Evolutionary conservation across 108 stramenopile genomes (phyloP).

Genomic region (Bacterosira constricta): DNA sequence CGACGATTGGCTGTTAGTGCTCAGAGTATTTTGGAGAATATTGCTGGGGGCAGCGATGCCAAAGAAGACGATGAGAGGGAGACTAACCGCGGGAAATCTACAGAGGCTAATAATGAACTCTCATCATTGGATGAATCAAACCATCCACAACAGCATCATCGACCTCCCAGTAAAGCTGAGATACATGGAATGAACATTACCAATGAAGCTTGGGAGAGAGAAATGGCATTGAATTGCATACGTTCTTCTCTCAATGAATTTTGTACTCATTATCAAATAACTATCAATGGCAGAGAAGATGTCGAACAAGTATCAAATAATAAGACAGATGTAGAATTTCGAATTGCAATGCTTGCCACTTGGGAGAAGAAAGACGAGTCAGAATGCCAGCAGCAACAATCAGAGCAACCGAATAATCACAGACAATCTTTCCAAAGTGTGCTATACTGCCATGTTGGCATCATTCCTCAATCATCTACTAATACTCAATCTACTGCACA

Average conservation of each 20-base stretch:
- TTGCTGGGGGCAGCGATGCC: background rate
- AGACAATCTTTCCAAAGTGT: constrained; percentile 11
- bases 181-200: constrained; percentile 6
- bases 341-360: constrained; percentile 38
- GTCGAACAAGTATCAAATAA: background rate
- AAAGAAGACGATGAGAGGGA: background rate
- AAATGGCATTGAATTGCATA: constrained; percentile 32
- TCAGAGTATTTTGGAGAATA: constrained; percentile 16
- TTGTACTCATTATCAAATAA: background rate
- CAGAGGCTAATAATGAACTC: no score
- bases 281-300: background rate
- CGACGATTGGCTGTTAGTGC: constrained; percentile 27
- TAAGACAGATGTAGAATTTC: constrained; percentile 18
- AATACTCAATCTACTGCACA: background rate
- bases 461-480: constrained; percentile 7
- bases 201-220: constrained; percentile 20
- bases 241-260: constrained; percentile 22
- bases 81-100: no score
- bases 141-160: constrained; percentile 23
- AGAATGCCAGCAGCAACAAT: no score
- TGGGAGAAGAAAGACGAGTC: constrained; percentile 30
- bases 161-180: constrained; percentile 12
- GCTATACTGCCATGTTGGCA: constrained; percentile 42
- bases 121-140: constrained; percentile 1
- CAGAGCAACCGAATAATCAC: background rate